A percentile compares a stretch with the other conserved stretches of the same genome.
Conservation (phyloP, 148 eudicot species). For the Diospyros lotus region DNA sequence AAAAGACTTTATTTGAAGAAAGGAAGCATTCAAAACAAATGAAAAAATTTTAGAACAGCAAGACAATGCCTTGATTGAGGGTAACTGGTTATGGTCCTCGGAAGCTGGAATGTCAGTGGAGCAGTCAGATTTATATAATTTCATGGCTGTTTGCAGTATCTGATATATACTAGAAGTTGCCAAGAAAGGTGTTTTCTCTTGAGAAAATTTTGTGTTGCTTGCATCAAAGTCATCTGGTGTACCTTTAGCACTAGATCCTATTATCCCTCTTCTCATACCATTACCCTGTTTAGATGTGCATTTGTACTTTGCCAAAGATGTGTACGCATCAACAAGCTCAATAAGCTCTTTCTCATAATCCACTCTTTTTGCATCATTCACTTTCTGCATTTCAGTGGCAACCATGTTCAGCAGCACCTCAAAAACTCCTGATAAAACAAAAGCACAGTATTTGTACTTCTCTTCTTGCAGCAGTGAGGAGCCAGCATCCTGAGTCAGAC, state of each 20-base stretch:
- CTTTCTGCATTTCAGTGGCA: slow-evolving; percentile 40
- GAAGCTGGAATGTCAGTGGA: slow-evolving; percentile 30
- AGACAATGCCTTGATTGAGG: slow-evolving; percentile 19
- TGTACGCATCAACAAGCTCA: slow-evolving; percentile 31
- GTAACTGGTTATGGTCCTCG: slow-evolving; percentile 27
- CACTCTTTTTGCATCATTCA: slow-evolving; percentile 21
- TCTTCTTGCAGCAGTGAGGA: slow-evolving; percentile 27
- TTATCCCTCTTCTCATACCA: slow-evolving; percentile 26
- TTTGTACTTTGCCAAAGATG: slow-evolving; percentile 30
- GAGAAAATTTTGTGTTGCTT: slow-evolving; percentile 18
- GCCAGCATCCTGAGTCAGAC: slow-evolving; percentile 31
- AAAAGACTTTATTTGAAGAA: slow-evolving; percentile 32
- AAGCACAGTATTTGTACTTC: slow-evolving; percentile 26
- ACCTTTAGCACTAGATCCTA: slow-evolving; percentile 18
- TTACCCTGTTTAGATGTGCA: slow-evolving; percentile 18
- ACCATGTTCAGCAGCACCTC: slow-evolving; percentile 42
- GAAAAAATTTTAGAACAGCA: slow-evolving; percentile 25
- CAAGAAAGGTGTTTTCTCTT: slow-evolving; percentile 33
- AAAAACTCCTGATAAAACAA: slow-evolving; percentile 40
- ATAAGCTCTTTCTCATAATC: slow-evolving; percentile 45
- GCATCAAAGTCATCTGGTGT: slow-evolving; percentile 17
- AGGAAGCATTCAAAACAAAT: slow-evolving; percentile 34
- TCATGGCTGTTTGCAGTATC: slow-evolving; percentile 35
- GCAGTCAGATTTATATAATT: slow-evolving; percentile 14
- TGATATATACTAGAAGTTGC: slow-evolving; percentile 44